Base-by-base conservation (phyloP, 352 stramenopile species). In the Phytopythium litorale region DNA sequence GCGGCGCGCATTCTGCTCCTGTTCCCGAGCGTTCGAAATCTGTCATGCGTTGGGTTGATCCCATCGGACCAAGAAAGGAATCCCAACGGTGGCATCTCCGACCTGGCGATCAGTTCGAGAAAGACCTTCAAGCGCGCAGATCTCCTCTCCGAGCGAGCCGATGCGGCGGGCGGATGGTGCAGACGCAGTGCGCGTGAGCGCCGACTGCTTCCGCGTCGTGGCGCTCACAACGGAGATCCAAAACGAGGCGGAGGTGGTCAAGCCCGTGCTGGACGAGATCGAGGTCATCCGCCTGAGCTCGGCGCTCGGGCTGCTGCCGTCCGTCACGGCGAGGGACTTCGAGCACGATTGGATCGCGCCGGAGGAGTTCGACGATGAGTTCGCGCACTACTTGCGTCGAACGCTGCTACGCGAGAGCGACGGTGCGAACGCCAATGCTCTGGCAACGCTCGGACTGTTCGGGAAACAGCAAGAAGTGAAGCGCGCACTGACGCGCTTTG, bases 241-340 rank as follows among this genome's bases (percentile, higher is more conserved):
- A 48, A 85, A 87, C 48, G 81, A 85, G 32, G 69, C 79, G 35
- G 81, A 90, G 9, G 74, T 91, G 11, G 67, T 90, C 19, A 92
- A 94, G 56, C 78, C 86, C 0, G 71, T 91, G n/a, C 61, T 92
- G 15, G 61, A 88, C 33, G 84, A 94, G 56, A 46, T 83, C 25
- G 86, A 93, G 46, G 71, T 92, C 28, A 64, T 91, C 63, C 83
- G 86, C 3, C 60, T 94, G 55, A 80, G 83, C 58, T 72, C 68
- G 32, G 72, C 63, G 43, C 73, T 94, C 7, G 75, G 75, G 3
- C 72, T 82, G 68, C 65, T 90, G 52, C 62, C 72, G 4, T 69
- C 52, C 0, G 70, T 87, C 35, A 81, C 76, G n/a, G 45, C 58
- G 2, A 76, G 73, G 52, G 71, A 83, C 18, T 87, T 88, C 30